A percentile compares a stretch with the other conserved stretches of the same genome.
These are phyloP conservation scores for Fusarium bactridioides DNA, from an alignment of 2,329 filamentous ascomycete species.

Conservation along the genomic window DNA sequence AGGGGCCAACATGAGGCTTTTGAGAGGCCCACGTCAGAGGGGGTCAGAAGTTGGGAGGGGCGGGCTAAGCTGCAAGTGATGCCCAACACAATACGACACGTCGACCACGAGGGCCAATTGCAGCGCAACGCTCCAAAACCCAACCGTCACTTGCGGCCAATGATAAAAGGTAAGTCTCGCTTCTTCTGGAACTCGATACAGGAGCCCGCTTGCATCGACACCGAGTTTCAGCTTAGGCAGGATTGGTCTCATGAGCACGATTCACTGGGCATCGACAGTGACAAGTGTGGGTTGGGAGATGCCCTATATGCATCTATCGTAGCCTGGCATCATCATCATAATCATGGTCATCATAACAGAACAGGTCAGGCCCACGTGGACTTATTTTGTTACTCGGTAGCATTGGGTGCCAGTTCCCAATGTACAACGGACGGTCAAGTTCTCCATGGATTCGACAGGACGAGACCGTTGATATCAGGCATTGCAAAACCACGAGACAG, in stretches of 20 bases:
- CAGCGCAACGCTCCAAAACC: constrained; percentile 1
- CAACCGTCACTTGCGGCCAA: constrained; percentile 22
- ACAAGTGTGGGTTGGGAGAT: constrained; percentile 25
- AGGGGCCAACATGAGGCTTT: constrained; percentile 15
- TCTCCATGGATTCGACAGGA: not conserved
- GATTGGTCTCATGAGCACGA: constrained; percentile 10
- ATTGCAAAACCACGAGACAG: constrained; percentile 2
- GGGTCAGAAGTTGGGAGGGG: constrained; percentile 9
- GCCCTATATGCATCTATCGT: constrained; percentile 30
- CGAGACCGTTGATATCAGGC: not conserved
- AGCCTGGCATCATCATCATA: not conserved
- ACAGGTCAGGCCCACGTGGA: constrained; percentile 18
- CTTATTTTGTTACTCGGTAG: not conserved
- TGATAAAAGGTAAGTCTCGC: constrained; percentile 28
- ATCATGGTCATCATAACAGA: not conserved
- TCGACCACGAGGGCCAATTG: constrained; percentile 13
- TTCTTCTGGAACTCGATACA: constrained; percentile 13
- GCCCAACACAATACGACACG: constrained; percentile 31
- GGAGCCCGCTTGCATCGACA: constrained; percentile 13
- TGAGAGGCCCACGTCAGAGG: constrained; percentile 22
- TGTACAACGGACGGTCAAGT: not conserved
- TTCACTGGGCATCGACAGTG: constrained; percentile 31
- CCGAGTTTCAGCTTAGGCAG: constrained; percentile 26
- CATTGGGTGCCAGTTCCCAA: not conserved
- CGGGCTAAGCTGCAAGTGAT: constrained; percentile 27